Percentiles rank a stretch among this genome's conserved stretches.
phyloP scores from a whole-genome alignment of 768 basidiomycete species.

The Candolleomyces eurysporus region DNA sequence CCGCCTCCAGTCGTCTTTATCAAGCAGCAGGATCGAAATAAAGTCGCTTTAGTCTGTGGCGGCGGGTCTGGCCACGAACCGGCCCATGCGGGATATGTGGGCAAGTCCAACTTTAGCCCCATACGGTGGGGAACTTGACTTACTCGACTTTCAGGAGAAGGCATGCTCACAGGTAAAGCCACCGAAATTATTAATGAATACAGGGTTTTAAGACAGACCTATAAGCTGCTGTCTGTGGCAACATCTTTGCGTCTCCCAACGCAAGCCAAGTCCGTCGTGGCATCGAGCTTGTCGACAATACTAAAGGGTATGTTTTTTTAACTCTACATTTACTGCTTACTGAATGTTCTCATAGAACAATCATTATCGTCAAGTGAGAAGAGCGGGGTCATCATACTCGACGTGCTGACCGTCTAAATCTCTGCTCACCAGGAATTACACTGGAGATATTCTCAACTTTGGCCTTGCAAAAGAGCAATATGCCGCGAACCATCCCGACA shows the following conservation, averaged over 20 bases:
- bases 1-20: constrained; percentile 57
- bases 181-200: background rate
- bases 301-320: constrained; percentile 54
- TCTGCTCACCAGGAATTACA: constrained; percentile 63
- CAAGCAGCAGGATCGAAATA: constrained; percentile 52
- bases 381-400: no score
- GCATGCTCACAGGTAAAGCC: constrained; percentile 67
- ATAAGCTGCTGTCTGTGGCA: constrained; percentile 75
- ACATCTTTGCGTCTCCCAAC: constrained; percentile 88
- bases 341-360: constrained; percentile 44
- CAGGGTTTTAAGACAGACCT: background rate
- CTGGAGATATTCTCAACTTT: constrained; percentile 89
- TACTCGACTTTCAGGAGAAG: constrained; percentile 48
- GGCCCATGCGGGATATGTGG: constrained; percentile 87
- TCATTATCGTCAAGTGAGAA: constrained; percentile 79
- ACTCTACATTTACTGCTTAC: background rate
- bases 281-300: constrained; percentile 72
- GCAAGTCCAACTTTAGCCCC: constrained; percentile 33
- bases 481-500: constrained; percentile 65
- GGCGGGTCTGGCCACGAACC: constrained; percentile 93
- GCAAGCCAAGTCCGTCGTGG: constrained; percentile 79
- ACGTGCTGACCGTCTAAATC: no score
- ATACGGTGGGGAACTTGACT: background rate
- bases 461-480: constrained; percentile 87
- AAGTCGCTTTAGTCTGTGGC: constrained; percentile 78